These are phyloP conservation scores for Pseudogymnoascus sp. DNA, from an alignment of 2,329 filamentous ascomycete genomes.

Conservation along the genomic window DNA sequence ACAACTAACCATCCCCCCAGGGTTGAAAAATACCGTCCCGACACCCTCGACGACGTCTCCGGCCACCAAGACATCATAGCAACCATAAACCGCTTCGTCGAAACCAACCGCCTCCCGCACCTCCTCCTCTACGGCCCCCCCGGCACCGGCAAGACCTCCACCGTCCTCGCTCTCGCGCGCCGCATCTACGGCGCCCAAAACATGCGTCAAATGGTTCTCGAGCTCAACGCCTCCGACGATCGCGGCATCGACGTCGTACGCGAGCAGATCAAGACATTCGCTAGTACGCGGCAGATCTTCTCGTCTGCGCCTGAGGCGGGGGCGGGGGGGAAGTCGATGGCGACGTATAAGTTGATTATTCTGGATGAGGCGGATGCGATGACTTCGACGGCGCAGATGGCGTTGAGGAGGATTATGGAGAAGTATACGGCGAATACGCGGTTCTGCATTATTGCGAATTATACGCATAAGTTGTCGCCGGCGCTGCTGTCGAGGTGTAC, in stretches of 20 bases:
- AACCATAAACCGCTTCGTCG: slow-evolving; percentile 96
- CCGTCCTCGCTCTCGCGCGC: slow-evolving; percentile 83
- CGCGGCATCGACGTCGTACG: slow-evolving; percentile 95
- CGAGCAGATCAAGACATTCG: slow-evolving; percentile 99
- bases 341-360: slow-evolving; percentile 89
- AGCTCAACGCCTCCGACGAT: slow-evolving; percentile 95
- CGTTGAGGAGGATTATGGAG: slow-evolving; percentile 92
- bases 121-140: slow-evolving; percentile 94
- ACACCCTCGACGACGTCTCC: slow-evolving; percentile 82
- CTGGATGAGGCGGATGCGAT: slow-evolving; percentile 99
- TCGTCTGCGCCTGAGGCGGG: slow-evolving; percentile 48
- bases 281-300: slow-evolving; percentile 97
- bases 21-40: slow-evolving; percentile 96
- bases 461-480: slow-evolving; percentile 93
- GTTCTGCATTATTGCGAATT: slow-evolving; percentile 98
- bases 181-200: slow-evolving; percentile 88
- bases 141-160: slow-evolving; percentile 95
- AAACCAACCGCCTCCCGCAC: slow-evolving; percentile 88
- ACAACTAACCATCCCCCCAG: slow-evolving; percentile 33
- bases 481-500: slow-evolving; percentile 90
- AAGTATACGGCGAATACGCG: slow-evolving; percentile 97
- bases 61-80: slow-evolving; percentile 95
- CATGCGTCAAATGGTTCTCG: slow-evolving; percentile 96
- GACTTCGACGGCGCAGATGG: slow-evolving; percentile 99
- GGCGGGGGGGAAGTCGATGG: slow-evolving; percentile 43